Percentiles rank a stretch among this genome's conserved stretches.
Conservation (phyloP, 1,139 yeast species). For the Saccharomyces hybrid region DNA sequence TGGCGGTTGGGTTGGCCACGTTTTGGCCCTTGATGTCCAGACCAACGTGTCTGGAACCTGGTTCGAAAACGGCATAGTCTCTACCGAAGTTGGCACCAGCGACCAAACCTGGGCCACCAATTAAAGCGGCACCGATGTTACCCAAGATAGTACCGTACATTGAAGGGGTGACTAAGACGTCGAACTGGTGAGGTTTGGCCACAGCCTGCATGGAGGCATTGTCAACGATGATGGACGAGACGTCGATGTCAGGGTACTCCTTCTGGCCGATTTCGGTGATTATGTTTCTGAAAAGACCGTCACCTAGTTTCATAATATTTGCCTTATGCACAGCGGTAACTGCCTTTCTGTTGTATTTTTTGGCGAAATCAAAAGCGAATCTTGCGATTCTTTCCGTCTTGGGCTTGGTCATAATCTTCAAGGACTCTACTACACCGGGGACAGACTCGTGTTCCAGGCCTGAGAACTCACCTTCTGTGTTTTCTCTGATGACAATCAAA, state of each 20-base stretch:
- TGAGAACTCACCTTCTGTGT: slow-evolving; percentile 96
- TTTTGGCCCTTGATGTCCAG: slow-evolving; percentile 90
- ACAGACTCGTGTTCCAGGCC: slow-evolving; percentile 97
- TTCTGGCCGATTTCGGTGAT: slow-evolving; percentile 78
- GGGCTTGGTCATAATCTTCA: slow-evolving; percentile 88
- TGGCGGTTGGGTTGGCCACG: slow-evolving; percentile 96
- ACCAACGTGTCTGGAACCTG: slow-evolving; percentile 99
- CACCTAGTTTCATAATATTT: slow-evolving; percentile 97
- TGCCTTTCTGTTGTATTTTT: slow-evolving; percentile 80
- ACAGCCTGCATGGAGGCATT: slow-evolving; percentile 99
- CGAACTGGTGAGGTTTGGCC: slow-evolving; percentile 94
- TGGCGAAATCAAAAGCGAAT: slow-evolving; percentile 93
- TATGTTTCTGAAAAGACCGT: slow-evolving; percentile 93
- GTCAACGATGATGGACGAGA: slow-evolving; percentile 92
- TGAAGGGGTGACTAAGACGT: slow-evolving; percentile 95
- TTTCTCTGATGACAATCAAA: slow-evolving; percentile 92
- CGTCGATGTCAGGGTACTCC: slow-evolving; percentile 79
- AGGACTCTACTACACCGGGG: slow-evolving; percentile 95
- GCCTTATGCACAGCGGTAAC: slow-evolving; percentile 99
- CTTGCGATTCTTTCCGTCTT: slow-evolving; percentile 96
- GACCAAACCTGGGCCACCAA: slow-evolving; percentile 98
- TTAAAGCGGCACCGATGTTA: slow-evolving; percentile 95
- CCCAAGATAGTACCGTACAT: slow-evolving; percentile 95
- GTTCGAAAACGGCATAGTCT: slow-evolving; percentile 96
- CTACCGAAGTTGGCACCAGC: slow-evolving; percentile 99